Base-by-base conservation (phyloP, 2,329 filamentous ascomycete genomes). In the Stenocarpella maydis region DNA sequence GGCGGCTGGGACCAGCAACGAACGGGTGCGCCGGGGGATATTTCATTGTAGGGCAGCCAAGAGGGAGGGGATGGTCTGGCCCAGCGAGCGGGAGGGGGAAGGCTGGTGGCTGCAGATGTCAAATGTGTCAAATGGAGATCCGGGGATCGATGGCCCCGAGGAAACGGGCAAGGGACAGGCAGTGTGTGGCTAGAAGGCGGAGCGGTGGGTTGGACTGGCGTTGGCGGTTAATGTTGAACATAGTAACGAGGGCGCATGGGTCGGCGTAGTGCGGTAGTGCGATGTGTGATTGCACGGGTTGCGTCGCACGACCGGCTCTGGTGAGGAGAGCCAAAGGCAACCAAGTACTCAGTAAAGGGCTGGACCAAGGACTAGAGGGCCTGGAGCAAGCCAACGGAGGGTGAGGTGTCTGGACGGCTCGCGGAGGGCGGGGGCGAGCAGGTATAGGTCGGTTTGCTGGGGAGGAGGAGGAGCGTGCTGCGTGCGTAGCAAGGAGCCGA, bases 81-180 rank as follows among this genome's bases (percentile, higher is more conserved):
- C 47, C 34, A 41, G 55, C 67, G 61, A 67, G 63, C 49, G 64
- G 55, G 54, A 52, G 26, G 54, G 34, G 50, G 28, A 65, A 64
- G 28, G 67, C 63, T 55, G 69, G 67, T 69, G 67, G 67, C 69
- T 71, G 69, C 69, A 71, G 63, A 60, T 71, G 63, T 71, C 69
- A 71, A 71, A 66, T 17, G 45, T 71, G 66, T 55, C 69, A 71
- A 52, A 68, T 43, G 17, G 24, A 67, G 64, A 55, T 41, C 52
- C 64, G 64, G 53, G 47, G 31, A 65, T 54, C 61, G 61, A 50
- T 54, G 54, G 47, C 31, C 39, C 34, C 60, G 52, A 61, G 55
- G 53, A 49, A 61, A 43, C 66, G 43, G 61, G 53, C 47, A 55
- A 55, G 41, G 45, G 61, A 37, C 28, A 58, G 52, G 60, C 43